phyloP scores from a whole-genome alignment of 2,329 filamentous ascomycete species.

The Xylogone sp. region DNA sequence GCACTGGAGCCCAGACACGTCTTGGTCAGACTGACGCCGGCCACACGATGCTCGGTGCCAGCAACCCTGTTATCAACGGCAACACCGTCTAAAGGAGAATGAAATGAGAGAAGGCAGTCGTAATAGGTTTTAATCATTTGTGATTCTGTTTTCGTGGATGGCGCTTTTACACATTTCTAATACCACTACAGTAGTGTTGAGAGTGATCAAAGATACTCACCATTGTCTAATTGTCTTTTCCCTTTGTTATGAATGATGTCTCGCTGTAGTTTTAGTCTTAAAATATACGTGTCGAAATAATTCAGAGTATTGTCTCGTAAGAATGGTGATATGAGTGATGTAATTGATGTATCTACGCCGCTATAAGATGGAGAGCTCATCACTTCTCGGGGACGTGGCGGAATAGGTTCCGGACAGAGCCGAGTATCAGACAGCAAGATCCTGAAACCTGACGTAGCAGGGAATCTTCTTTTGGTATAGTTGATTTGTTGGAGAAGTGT shows the following conservation, averaged over 20 bases:
- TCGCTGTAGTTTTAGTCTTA: no score
- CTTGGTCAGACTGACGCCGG: conserved; percentile 4
- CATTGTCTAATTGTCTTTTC: neutral
- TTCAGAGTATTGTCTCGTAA: no score
- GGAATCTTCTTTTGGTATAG: no score
- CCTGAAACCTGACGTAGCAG: no score
- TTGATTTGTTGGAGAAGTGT: no score
- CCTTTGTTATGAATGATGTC: neutral
- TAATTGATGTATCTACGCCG: no score
- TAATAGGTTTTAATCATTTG: conserved; percentile 1
- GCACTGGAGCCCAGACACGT: conserved; percentile 3
- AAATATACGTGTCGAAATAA: no score
- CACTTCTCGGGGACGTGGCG: no score
- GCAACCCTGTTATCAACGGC: conserved; percentile 20
- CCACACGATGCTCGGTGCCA: conserved; percentile 17
- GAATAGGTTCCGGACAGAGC: no score
- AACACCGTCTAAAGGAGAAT: neutral
- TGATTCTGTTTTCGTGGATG: conserved; percentile 5
- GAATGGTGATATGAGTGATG: no score
- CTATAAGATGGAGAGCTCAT: no score
- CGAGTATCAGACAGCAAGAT: no score
- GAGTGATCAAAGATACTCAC: neutral
- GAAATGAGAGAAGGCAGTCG: conserved; percentile 1
- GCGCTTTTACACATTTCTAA: conserved; percentile 15
- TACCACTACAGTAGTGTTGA: conserved; percentile 13